Base-by-base conservation (phyloP, 1,284 basidiomycete species). In the Amylostereum areolatum region DNA sequence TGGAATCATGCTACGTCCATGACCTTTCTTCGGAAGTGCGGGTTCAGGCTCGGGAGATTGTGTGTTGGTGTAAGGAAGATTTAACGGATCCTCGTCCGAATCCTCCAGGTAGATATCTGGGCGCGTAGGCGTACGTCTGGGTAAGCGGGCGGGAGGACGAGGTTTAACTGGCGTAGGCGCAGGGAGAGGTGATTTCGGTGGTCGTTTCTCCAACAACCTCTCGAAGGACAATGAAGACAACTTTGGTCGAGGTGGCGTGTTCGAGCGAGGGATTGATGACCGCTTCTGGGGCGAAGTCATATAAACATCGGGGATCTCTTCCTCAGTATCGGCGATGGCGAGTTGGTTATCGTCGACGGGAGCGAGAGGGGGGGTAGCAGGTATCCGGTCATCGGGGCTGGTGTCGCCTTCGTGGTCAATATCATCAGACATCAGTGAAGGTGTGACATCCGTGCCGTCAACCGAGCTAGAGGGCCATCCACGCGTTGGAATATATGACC, bases 161-260 rank as follows among this genome's bases (percentile, higher is more conserved):
- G 77, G 77, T 60, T 74, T 76, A 5, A 74, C 70, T 2, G 83
- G 80, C 0, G 82, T 78, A 31, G 68, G 65, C 8, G 65, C 57
- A 3, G 78, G 80, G 56, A 85, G 64, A 0, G 85, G 83, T 4
- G 81, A 85, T n/a, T 67, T 70, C 0, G 83, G 84, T 0, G 70
- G 71, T 2, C 85, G 78, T 52, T 73, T 78, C 40, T 76, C 68
- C 55, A 86, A 83, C 1, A 74, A 46, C 55, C 73, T 71, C 33
- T 57, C 45, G 0, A 47, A 7, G 25, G 37, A 31, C 18, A 18
- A 43, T 35, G 48, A 27, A 29, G 43, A 47, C n/a, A 4, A 44
- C 48, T 53, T 47, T 45, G 48, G 2, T 45, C 52, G 25, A n/a
- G 53, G 36, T 27, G 46, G 34, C 54, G 58, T 18, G 18, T 1